Evolutionary conservation across 164 flowering plant genomes (phyloP).

Genomic region (Pachysandra terminalis): DNA sequence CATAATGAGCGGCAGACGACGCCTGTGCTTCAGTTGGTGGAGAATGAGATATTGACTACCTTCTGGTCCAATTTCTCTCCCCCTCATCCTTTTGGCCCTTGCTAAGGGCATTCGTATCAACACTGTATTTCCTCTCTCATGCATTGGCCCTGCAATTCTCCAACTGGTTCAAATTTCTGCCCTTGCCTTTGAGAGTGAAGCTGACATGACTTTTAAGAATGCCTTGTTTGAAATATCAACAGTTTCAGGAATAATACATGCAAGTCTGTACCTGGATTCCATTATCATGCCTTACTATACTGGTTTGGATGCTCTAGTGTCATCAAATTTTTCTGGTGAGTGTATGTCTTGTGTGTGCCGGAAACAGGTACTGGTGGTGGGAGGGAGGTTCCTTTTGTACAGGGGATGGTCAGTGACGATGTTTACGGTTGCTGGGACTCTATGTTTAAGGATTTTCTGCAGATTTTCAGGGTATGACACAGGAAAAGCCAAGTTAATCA

Average conservation of each 20-base stretch:
- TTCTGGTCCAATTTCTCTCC: constrained; percentile 51
- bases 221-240: constrained; percentile 37
- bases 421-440: constrained; percentile 27
- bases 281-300: constrained; percentile 50
- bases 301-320: constrained; percentile 44
- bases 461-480: constrained; percentile 11
- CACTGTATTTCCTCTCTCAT: constrained; percentile 34
- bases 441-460: constrained; percentile 36
- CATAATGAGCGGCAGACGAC: constrained; percentile 9
- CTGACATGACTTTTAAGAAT: constrained; percentile 24
- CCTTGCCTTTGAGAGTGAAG: constrained; percentile 31
- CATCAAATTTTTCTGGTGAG: constrained; percentile 45
- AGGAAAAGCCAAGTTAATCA: constrained; percentile 12
- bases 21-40: not conserved
- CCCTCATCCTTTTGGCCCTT: constrained; percentile 33
- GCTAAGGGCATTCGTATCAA: constrained; percentile 48
- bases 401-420: constrained; percentile 44
- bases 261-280: constrained; percentile 43
- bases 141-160: constrained; percentile 42
- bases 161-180: constrained; percentile 45
- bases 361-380: constrained; percentile 33
- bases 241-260: constrained; percentile 49
- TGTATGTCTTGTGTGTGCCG: constrained; percentile 51
- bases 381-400: constrained; percentile 38
- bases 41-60: constrained; percentile 38